A percentile compares a stretch with the other conserved stretches of the same genome.
These are phyloP conservation scores for Lecanicillium sp. DNA, from an alignment of 2,329 filamentous ascomycete genomes.

Conservation along the genomic window DNA sequence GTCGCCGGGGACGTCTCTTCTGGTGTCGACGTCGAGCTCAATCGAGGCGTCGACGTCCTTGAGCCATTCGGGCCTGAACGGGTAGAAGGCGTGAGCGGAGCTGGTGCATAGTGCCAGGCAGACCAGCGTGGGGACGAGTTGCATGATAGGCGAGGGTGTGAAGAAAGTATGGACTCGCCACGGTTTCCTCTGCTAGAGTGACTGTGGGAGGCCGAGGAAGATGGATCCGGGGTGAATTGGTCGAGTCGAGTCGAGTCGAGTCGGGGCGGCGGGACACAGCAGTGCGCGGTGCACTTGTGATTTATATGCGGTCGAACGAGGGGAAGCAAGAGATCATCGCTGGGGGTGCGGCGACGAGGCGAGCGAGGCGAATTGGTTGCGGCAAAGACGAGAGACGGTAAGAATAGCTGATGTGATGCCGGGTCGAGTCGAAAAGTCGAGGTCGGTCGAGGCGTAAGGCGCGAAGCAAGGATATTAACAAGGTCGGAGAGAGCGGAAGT, in stretches of 20 bases:
- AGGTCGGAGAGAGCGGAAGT: no score
- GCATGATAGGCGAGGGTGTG: slow-evolving; percentile 38
- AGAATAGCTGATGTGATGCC: no score
- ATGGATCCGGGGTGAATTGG: not conserved
- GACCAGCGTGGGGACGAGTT: slow-evolving; percentile 31
- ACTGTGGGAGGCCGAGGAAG: not conserved
- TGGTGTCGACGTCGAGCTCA: slow-evolving; percentile 18
- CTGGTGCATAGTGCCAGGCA: slow-evolving; percentile 44
- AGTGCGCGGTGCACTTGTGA: slow-evolving; percentile 1
- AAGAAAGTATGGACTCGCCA: not conserved
- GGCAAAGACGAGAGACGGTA: not conserved
- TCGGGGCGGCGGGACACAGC: no score
- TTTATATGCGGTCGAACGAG: not conserved
- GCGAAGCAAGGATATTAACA: not conserved
- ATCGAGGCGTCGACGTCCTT: slow-evolving; percentile 23
- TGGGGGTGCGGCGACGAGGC: not conserved
- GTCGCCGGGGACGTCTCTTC: slow-evolving; percentile 18
- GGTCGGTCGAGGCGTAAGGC: not conserved
- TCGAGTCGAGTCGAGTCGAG: not conserved
- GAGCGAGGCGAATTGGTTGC: not conserved
- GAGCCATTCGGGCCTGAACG: slow-evolving; percentile 36
- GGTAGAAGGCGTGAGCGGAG: slow-evolving; percentile 42
- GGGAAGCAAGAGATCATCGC: not conserved
- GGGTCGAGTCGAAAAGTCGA: not conserved
- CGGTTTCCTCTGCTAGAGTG: no score